Base-by-base conservation (phyloP, 2,329 filamentous ascomycete genomes). In the Aspergillus transmontanensis region DNA sequence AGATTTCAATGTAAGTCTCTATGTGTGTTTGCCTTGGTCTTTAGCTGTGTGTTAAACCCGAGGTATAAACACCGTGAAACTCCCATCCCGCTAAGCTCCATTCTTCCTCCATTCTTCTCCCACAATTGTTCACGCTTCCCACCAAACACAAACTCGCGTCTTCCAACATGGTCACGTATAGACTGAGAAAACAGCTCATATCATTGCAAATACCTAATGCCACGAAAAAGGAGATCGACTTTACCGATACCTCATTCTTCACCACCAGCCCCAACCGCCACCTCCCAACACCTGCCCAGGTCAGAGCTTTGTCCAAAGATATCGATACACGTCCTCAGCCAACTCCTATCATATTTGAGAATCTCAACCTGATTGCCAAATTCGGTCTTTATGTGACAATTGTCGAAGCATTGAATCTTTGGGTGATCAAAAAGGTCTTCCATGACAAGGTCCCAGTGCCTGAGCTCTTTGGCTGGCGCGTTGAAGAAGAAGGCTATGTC, bases 401-500 rank as follows among this genome's bases (percentile, higher is more conserved):
- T 55, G 58, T 58, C 41, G 72, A 75, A 65, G 73, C 68, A 10
- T 61, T 68, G 59, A 68, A 66, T 57, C 68, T 72, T n/a, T 69
- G 70, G 60, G 66, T 68, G 58, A 48, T 75, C 36, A 64, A 63
- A 58, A 55, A 50, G 57, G 50, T 56, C 12, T 68, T 73, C 54
- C 9, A 58, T 16, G 62, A 63, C 32, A 55, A 66, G 9, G 67
- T 78, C 39, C 76, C 76, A 48, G 76, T 77, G 34, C 77, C 78
- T 2, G 74, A 80, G 60, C 63, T 78, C 23, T 79, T 75, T 68
- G 76, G 76, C 21, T 80, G 75, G 75, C 67, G 64, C 26, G 62
- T 69, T 21, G 64, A 72, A 36, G 64, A 69, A 1, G 34, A 61
- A 7, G 59, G 60, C 28, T 62, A 68, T 32, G 65, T 71, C 4